Evolutionary conservation across 805 yeast genomes (phyloP), one percentile per base, ranked within the genome.

Genomic region (Lipomyces sp.): DNA sequence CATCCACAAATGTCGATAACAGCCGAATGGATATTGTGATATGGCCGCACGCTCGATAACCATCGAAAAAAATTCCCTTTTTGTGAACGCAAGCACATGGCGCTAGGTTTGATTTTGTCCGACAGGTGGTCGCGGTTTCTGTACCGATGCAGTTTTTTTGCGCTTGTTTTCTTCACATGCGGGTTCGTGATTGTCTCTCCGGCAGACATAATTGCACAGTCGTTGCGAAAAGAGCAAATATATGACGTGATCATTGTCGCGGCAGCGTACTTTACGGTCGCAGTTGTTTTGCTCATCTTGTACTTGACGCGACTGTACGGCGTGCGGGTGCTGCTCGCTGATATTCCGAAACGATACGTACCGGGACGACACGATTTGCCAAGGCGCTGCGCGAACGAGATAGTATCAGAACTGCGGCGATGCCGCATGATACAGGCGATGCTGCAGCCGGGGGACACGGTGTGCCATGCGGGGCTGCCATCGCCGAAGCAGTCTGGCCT

Each of bases 201-300:
- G 0, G 78, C 88, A 14, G 97, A 91, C 67, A 80, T 88, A 28
- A 80, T 89, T 53, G 74, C 74, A 0, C 82, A 78, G 61, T 78
- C 82, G 4, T 77, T 79, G 58, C 74, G 83, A 1, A 72, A 80
- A 11, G 78, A 79, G 53, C 79, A 85, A 60, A 93, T 86, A 1
- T 72, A 86, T 65, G 87, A 89, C 64, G 79, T 91, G 2, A 83
- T 90, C 55, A 86, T 90, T 52, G 86, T 89, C 19, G 80, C 86
- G 6, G 78, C 81, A 39, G 87, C 84, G 5, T 74, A 86, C 61
- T 86, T 81, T 2, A 68, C 80, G 1, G 80, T 86, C 56, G 70
- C 81, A 1, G 51, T 83, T 0, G 59, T 76, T 5, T 68, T 81
- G 2, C 55, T 81, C 0, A 55, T 79, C 1, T 65, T 85, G 18